phyloP scores from a whole-genome alignment of 345 rosid genomes.

The Acer yangbiense region DNA sequence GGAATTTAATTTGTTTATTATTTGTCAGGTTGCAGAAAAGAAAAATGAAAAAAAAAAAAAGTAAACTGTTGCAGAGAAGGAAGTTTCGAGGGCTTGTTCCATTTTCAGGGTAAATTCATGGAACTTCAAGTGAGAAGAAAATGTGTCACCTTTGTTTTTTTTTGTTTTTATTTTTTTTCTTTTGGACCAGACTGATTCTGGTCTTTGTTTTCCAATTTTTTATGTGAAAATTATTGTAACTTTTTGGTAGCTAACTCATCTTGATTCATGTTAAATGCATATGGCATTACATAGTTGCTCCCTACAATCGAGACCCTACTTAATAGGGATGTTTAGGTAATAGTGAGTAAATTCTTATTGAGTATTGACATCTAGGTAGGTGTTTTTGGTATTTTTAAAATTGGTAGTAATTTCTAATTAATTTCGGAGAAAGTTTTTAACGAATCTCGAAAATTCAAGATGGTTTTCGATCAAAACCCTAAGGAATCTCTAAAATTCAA shows the following conservation, averaged over 20 bases:
- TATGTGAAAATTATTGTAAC: background rate
- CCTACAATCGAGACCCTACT: conserved; percentile 2
- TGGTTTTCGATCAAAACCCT: background rate
- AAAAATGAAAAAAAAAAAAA: background rate
- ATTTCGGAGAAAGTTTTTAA: too few relatives aligned
- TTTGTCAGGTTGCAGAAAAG: background rate
- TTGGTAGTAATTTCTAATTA: too few relatives aligned
- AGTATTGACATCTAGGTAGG: too few relatives aligned
- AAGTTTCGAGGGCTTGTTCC: conserved; percentile 26
- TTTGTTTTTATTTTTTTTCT: background rate
- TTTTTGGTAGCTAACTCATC: background rate
- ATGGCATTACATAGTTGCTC: conserved; percentile 19
- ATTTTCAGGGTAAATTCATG: conserved; percentile 16
- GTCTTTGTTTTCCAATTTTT: background rate
- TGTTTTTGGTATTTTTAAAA: background rate
- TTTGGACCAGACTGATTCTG: background rate
- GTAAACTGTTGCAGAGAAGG: background rate
- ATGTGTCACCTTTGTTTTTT: background rate
- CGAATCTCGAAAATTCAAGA: too few relatives aligned
- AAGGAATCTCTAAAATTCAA: background rate
- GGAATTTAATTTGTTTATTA: background rate
- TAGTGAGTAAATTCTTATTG: background rate
- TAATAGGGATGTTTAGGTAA: conserved; percentile 7
- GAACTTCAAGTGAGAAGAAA: conserved; percentile 1
- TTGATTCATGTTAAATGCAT: background rate